Evolutionary conservation across 108 stramenopile species (phyloP), one percentile per base, ranked within the genome.

Genomic region (Craspedostauros australis): DNA sequence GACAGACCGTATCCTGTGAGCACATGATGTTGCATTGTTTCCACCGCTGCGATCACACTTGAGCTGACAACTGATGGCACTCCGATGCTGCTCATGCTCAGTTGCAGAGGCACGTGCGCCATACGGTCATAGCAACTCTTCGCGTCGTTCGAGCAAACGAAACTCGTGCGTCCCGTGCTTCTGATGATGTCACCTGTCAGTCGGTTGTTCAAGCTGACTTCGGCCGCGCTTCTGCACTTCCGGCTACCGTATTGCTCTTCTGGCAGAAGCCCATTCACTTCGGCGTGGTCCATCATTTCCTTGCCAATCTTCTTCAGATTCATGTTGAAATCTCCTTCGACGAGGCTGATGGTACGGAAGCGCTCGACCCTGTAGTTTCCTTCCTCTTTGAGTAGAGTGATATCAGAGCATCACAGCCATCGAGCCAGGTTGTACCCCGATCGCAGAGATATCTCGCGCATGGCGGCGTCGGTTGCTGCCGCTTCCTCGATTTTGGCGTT

Each of bases 121-220:
- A 66, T 50, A 15, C 56, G 28, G 22, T 66, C 56, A 45, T 66
- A 66, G 48, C 57, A 58, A 5, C 41, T 19, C 16, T 50, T 52
- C 5, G 61, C 61, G 18, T 62, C 61, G 7, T 26, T 53, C 7
- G 48, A 37, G 24, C 38, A 32, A 19, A 44, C 5, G 25, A n/a
- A n/a, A n/a, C n/a, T n/a, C n/a, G n/a, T n/a, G n/a, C n/a, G n/a
- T n/a, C n/a, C n/a, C n/a, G n/a, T n/a, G n/a, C n/a, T n/a, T n/a
- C n/a, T n/a, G n/a, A n/a, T n/a, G n/a, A n/a, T n/a, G n/a, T n/a
- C n/a, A n/a, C n/a, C n/a, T n/a, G n/a, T n/a, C n/a, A n/a, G n/a
- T n/a, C n/a, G n/a, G n/a, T n/a, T n/a, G n/a, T n/a, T n/a, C n/a
- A n/a, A n/a, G n/a, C n/a, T n/a, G n/a, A n/a, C n/a, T n/a, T n/a